phyloP scores from a whole-genome alignment of 768 basidiomycete species.

The Mycena crocata region DNA sequence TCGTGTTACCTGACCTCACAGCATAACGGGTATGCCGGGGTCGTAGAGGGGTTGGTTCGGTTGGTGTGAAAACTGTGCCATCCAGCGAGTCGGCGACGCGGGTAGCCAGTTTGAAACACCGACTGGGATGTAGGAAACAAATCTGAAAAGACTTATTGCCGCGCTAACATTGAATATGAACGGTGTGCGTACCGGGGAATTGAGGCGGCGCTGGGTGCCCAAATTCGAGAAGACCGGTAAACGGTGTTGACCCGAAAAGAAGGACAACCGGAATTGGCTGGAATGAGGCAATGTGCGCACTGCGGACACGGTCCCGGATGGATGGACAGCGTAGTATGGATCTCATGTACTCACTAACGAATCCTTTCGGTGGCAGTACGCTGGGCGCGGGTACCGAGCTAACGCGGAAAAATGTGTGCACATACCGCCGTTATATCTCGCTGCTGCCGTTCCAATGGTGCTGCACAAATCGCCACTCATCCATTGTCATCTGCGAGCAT shows the following conservation, averaged over 20 bases:
- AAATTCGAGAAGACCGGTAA: not conserved
- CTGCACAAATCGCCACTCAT: not conserved
- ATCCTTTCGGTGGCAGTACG: not conserved
- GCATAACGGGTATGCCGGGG: no score
- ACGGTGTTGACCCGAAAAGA: not conserved
- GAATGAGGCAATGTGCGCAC: not conserved
- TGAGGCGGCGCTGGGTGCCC: not conserved
- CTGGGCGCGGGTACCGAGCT: not conserved
- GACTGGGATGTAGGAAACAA: not conserved
- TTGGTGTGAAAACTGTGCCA: conserved; percentile 1
- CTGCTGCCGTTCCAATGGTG: not conserved
- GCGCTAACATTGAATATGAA: not conserved
- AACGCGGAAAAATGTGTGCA: not conserved
- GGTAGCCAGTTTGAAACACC: not conserved
- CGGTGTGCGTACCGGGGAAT: not conserved
- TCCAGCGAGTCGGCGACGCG: not conserved
- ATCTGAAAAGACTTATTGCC: not conserved
- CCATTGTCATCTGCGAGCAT: not conserved
- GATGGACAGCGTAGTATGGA: conserved; percentile 6
- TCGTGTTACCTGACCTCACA: no score
- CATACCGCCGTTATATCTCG: not conserved
- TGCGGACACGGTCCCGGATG: not conserved
- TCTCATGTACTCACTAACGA: not conserved
- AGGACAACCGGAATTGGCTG: conserved; percentile 3
- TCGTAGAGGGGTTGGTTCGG: no score